Evolutionary conservation across 345 rosid genomes (phyloP), one percentile per base, ranked within the genome.

Genomic region (Brassica rapa): DNA sequence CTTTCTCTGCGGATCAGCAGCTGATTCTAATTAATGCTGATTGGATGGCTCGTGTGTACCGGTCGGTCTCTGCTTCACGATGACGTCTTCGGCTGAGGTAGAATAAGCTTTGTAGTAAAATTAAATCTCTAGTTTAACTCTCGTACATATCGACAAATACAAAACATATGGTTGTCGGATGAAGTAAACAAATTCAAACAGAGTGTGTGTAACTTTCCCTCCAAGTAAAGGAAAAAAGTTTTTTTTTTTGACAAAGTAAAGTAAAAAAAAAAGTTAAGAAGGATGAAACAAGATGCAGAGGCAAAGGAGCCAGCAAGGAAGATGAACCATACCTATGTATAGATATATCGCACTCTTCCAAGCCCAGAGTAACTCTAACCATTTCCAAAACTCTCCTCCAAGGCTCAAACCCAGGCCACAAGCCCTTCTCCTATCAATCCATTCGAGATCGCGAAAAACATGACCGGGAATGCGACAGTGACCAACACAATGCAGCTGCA

Each of bases 331-430:
- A 82, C 96, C 89, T 61, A 93, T 85, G 73, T 84, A 95, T 61
- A 95, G 84, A 86, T 91, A 95, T 10, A 97, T 95, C 7, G 99
- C 96, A 80, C 98, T 93, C 84, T 88, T 90, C 98, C 98, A 95
- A 29, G 84, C 88, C 97, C 94, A 89, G 9, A 95, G 86, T 41
- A 92, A 88, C 75, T 91, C 96, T 60, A 90, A 74, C 97, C 97
- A 93, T 33, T 39, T 82, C 99, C 97, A 93, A 83, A 91, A 91
- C 53, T 89, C 91, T 63, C 76, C 83, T 16, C 88, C 91, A 59
- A 86, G 74, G 30, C 81, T 66, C 69, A 82, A 41, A 76, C 85
- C 81, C 33, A 19, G 21, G 21, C 21, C 21, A 67, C 60, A n/a
- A 82, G 76, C 32, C 91, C 93, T 76, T 82, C 84, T 21, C 87